Percentiles rank a stretch among this genome's conserved stretches.
Evolutionary conservation across 257 asterid genomes (phyloP).

Genomic region (Solanum megistacrolobum): DNA sequence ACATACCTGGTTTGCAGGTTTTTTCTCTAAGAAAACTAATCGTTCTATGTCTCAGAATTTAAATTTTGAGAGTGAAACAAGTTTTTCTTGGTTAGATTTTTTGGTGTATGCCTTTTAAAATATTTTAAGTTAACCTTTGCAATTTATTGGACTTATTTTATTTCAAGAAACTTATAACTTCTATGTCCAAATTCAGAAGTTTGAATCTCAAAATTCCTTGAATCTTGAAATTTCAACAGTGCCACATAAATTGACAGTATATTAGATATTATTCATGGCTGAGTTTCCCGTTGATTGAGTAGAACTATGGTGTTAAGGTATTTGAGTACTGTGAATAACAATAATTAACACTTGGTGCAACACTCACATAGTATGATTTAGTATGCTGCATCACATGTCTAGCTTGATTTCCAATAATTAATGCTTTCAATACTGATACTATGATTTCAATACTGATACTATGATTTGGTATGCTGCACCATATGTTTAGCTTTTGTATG

Average conservation of each 20-base stretch:
- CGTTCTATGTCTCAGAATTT: neutral
- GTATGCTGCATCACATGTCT: neutral
- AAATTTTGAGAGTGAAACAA: neutral
- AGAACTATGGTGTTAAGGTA: neutral
- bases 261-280: neutral
- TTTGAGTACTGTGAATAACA: neutral
- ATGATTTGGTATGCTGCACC: neutral
- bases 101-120: neutral
- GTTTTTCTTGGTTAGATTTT: neutral
- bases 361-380: neutral
- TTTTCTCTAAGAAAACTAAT: neutral
- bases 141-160: neutral
- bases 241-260: neutral
- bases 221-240: neutral
- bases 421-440: neutral
- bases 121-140: neutral
- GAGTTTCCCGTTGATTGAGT: neutral
- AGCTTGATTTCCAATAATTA: neutral
- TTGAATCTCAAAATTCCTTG: neutral
- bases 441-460: neutral
- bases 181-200: neutral
- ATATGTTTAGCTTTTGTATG: neutral
- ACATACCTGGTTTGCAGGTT: neutral
- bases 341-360: neutral
- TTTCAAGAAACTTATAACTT: neutral